Evolutionary conservation across 1,284 basidiomycete species (phyloP), one percentile per base, ranked within the genome.

Genomic region (Ganoderma resinaceum): DNA sequence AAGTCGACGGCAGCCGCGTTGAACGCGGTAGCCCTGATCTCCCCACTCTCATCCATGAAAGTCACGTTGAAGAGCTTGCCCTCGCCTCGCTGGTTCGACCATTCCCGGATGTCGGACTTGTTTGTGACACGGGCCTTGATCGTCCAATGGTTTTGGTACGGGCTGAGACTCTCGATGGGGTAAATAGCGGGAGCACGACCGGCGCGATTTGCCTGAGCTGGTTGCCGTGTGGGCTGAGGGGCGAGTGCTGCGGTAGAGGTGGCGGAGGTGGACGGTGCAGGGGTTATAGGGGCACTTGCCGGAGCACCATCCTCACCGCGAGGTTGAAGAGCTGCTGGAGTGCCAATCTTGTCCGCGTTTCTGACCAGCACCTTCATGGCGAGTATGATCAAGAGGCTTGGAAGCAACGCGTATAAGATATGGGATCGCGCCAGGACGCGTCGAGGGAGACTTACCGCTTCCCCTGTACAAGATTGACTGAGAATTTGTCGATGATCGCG

Each of bases 81-180:
- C 75, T 99, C 98, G 60, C 98, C 98, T 14, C 92, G 88, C 73
- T 88, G 85, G 79, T 98, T 99, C 5, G 94, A 94, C 90, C 93
- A 99, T 57, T 90, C 89, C 76, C 90, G 93, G 77, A 99, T 90
- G 0, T 99, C 97, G 0, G 90, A 91, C 82, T 97, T 98, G 75
- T 94, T 89, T 2, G 91, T 95, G 59, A 98, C 95, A 62, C 96
- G 92, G 31, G 96, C 98, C 79, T 96, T 97, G 86, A 99, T 98
- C 3, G 95, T 97, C 97, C 96, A 98, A 78, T 96, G 97, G 83
- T 98, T 99, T 81, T 98, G 95, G 79, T 99, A 99, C 8, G 97
- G 98, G 75, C 94, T 97, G 61, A 99, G 87, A 6, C 93, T 94
- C 77, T 98, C 97, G 75, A 99, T 99, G 3, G 97, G 97, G 80